Percentiles rank a stretch among this genome's conserved stretches.
These are phyloP conservation scores for Tripidium arundinaceum DNA, from an alignment of 202 grass and related monocot species.

Conservation along the genomic window DNA sequence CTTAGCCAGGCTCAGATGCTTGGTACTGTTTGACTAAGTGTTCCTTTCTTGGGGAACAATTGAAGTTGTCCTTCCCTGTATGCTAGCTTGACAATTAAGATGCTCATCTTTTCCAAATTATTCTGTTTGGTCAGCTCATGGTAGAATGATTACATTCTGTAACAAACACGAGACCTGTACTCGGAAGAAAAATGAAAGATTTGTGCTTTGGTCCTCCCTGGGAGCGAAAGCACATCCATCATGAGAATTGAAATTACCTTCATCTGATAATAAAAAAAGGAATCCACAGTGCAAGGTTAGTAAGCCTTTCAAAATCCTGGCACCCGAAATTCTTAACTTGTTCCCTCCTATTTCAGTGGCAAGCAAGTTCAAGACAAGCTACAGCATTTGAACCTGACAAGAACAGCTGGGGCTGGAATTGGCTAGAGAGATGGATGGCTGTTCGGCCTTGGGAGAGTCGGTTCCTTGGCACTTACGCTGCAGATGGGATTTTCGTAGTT, in stretches of 20 bases:
- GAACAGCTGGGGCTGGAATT: conserved; percentile 92
- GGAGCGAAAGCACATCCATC: neutral
- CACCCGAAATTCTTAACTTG: conserved; percentile 6
- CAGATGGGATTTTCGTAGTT: conserved; percentile 38
- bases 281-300: neutral
- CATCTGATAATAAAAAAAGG: neutral
- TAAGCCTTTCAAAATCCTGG: neutral
- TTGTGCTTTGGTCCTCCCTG: neutral
- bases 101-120: neutral
- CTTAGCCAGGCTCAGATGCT: neutral
- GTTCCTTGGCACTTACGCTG: conserved; percentile 61
- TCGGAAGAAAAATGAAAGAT: neutral
- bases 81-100: neutral
- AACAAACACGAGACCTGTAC: neutral
- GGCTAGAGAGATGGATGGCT: conserved; percentile 98
- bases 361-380: conserved; percentile 71
- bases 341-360: conserved; percentile 60
- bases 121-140: neutral
- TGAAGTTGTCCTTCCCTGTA: neutral
- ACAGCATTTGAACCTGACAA: conserved; percentile 65
- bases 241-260: conserved; percentile 17
- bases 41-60: conserved; percentile 12
- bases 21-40: conserved; percentile 11
- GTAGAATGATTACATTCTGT: neutral
- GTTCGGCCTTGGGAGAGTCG: conserved; percentile 91